Conservation (phyloP, 352 stramenopile genomes). For the Pythium phragmitis region DNA sequence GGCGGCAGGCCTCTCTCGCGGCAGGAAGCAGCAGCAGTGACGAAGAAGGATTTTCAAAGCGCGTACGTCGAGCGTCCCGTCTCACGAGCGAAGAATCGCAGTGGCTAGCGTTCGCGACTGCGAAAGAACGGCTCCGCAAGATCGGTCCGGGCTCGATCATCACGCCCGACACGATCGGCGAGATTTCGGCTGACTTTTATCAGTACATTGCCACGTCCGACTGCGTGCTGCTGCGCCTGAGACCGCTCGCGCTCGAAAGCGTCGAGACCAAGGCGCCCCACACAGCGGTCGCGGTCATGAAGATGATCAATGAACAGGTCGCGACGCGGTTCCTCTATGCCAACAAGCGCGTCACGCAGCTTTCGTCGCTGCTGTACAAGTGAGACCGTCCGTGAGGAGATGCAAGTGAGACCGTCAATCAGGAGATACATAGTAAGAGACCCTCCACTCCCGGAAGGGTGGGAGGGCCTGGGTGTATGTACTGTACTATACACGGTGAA, state of each 20-base stretch:
- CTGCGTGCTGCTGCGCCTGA: constrained; percentile 65
- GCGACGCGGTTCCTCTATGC: constrained; percentile 60
- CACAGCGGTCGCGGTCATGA: constrained; percentile 73
- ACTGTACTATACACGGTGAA: background rate
- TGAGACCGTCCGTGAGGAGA: constrained; percentile 13
- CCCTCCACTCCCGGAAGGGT: too few species aligned
- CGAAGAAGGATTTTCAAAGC: too few species aligned
- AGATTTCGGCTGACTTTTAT: constrained; percentile 37
- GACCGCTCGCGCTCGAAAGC: constrained; percentile 50
- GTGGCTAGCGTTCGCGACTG: constrained; percentile 68
- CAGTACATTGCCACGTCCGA: constrained; percentile 66
- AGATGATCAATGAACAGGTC: constrained; percentile 63
- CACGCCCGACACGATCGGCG: constrained; percentile 44
- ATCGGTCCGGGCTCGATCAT: constrained; percentile 75
- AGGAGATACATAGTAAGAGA: too few species aligned
- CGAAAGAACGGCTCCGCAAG: constrained; percentile 63
- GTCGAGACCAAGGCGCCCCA: constrained; percentile 57
- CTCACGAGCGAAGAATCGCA: constrained; percentile 45
- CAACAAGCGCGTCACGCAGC: constrained; percentile 75
- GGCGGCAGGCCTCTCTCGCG: too few species aligned
- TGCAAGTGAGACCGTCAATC: background rate
- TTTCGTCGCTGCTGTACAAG: constrained; percentile 80
- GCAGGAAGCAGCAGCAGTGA: too few species aligned
- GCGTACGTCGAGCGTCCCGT: constrained; percentile 2
- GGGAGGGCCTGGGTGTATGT: background rate